Base-by-base conservation (phyloP, 176 grass and related monocot genomes). In the Carex scoparia region DNA sequence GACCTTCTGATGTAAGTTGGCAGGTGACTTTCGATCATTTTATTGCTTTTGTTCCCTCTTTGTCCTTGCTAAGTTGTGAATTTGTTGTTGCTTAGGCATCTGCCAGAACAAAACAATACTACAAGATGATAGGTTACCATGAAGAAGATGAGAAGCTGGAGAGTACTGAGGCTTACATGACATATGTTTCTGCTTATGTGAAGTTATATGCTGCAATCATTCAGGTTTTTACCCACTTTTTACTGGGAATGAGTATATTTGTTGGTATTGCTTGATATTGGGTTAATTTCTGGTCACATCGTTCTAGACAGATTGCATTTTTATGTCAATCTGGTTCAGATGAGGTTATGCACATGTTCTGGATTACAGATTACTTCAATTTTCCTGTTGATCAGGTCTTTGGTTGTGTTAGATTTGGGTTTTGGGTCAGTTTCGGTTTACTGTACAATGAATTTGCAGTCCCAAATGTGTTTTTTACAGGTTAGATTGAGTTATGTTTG, bases 121-220 rank as follows among this genome's bases (percentile, higher is more conserved):
- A 86, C 69, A 88, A 49, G 46, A 81, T 92, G 81, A 91, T 95
- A 80, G 95, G 95, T 64, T 92, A 98, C 81, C 89, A 83, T 66
- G 91, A 93, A 87, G 92, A 93, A 92, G 86, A 92, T 76, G 95
- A 84, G 81, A 87, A 98, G 79, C 38, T 94, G 5, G 88, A 95
- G 83, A 94, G 91, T 79, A 88, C 84, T 44, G 89, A 95, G 33
- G 84, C 76, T 69, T 95, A 95, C 80, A 65, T 98, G 66, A 90
- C 86, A 58, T 80, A 89, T 16, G 80, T 89, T 11, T 74, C 80
- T 30, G 89, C 93, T 69, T 98, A 98, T 5, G 53, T 98, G 60
- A 94, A 98, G 82, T 65, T 98, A 55, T 98, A 95, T 91, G 88
- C 91, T 65, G 96, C 91, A 63, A 87, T 98, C 81, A 85, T 95